These are phyloP conservation scores for Malbranchea cinnamomea DNA, from an alignment of 2,329 filamentous ascomycete species.

Conservation along the genomic window DNA sequence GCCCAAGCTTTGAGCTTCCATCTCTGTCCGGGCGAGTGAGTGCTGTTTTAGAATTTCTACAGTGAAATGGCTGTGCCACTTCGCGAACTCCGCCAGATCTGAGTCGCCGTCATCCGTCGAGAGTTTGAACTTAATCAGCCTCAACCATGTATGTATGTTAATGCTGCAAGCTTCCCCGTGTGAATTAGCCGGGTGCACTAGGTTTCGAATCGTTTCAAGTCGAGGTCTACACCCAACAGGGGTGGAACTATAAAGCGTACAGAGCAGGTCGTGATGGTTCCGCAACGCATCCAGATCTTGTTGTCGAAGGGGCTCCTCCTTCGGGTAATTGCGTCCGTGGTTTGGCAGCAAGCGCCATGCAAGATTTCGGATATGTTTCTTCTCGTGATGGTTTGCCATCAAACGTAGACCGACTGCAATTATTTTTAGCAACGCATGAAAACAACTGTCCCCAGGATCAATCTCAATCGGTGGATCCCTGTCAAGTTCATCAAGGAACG, in stretches of 20 bases:
- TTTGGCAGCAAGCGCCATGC: conserved; percentile 45
- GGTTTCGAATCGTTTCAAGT: conserved; percentile 35
- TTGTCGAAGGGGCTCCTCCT: conserved; percentile 38
- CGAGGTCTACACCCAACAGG: conserved; percentile 39
- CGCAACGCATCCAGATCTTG: conserved; percentile 42
- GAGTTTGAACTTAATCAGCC: conserved; percentile 41
- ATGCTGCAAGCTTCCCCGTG: conserved; percentile 46
- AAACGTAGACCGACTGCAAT: conserved; percentile 35
- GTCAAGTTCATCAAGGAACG: conserved; percentile 38
- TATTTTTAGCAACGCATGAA: conserved; percentile 45
- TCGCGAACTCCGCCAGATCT: conserved; percentile 33
- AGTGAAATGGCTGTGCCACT: conserved; percentile 42
- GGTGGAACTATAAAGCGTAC: conserved; percentile 43
- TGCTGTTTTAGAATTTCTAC: conserved; percentile 40
- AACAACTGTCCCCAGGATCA: conserved; percentile 36
- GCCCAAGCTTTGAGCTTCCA: conserved; percentile 36
- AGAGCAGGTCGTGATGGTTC: conserved; percentile 48
- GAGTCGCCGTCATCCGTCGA: conserved; percentile 35
- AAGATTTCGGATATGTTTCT: conserved; percentile 41
- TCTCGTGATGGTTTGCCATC: conserved; percentile 31
- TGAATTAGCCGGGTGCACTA: conserved; percentile 42
- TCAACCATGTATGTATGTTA: conserved; percentile 43
- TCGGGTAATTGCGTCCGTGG: conserved; percentile 44
- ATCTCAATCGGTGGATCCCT: conserved; percentile 29
- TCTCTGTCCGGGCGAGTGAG: conserved; percentile 40